A percentile compares a stretch with the other conserved stretches of the same genome.
These are phyloP conservation scores for Lachnellula arida DNA, from an alignment of 2,329 filamentous ascomycete species.

Conservation along the genomic window DNA sequence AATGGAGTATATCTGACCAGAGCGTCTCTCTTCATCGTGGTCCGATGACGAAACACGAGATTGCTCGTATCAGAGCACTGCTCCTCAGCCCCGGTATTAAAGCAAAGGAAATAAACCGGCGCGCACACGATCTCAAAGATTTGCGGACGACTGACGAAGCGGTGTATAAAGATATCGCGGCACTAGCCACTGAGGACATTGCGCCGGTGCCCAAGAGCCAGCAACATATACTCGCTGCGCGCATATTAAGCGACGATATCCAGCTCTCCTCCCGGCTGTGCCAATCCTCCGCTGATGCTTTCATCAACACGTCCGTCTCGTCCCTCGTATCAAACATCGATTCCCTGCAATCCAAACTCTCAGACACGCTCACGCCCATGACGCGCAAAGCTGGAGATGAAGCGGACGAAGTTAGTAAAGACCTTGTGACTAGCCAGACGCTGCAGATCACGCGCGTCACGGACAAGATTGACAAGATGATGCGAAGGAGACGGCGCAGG, in stretches of 20 bases:
- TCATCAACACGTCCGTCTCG: conserved; percentile 52
- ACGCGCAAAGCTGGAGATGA: conserved; percentile 69
- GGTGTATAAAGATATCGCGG: conserved; percentile 23
- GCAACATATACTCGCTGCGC: conserved; percentile 45
- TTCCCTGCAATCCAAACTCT: conserved; percentile 36
- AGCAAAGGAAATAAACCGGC: conserved; percentile 71
- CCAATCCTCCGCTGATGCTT: conserved; percentile 53
- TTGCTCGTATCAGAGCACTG: conserved; percentile 71
- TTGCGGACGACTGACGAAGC: conserved; percentile 14
- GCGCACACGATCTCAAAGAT: conserved; percentile 41
- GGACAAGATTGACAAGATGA: conserved; percentile 73
- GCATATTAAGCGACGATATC: conserved; percentile 42
- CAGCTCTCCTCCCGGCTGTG: conserved; percentile 45
- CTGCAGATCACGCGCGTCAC: conserved; percentile 75
- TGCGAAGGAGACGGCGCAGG: conserved; percentile 60
- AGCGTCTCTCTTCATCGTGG: conserved; percentile 34
- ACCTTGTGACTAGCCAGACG: conserved; percentile 71
- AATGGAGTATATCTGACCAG: conserved; percentile 50
- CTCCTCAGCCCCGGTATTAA: conserved; percentile 85
- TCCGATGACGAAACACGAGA: conserved; percentile 63
- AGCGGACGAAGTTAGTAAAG: conserved; percentile 71
- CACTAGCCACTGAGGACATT: conserved; percentile 14
- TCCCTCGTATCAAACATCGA: conserved; percentile 44
- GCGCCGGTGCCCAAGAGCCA: conserved; percentile 22
- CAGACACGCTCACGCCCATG: conserved; percentile 44